Evolutionary conservation across 164 flowering plant species (phyloP), one percentile per base, ranked within the genome.

Genomic region (Stephania yunnanensis): DNA sequence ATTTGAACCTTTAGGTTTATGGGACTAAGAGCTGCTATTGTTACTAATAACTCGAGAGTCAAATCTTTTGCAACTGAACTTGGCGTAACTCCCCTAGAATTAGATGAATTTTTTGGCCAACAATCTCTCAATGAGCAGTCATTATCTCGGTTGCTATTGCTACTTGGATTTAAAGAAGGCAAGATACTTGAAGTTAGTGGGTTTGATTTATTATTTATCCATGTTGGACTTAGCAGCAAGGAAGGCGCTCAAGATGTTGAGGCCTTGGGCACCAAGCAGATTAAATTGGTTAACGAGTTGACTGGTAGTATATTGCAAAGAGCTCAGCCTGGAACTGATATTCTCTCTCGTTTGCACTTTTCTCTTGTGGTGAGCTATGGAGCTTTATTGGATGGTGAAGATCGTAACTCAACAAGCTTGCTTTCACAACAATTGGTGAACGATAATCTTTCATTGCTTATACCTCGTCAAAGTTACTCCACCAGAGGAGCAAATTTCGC

Each of bases 341-440:
- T 90, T 65, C 78, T 86, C 78, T 88, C 97, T 11, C 90, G 94
- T 63, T 82, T 94, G 74, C 95, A 90, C 80, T 77, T 92, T 25
- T 92, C 98, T 46, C 79, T 96, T 68, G 84, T 94, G 11, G 81
- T 94, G 93, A 84, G 99, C 83, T 94, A 88, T 77, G 97, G 95
- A 64, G 71, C 72, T 70, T 84, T 81, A 13, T 42, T 81, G 4
- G 81, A 79, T 52, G 76, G 76, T 69, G 89, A 86, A 68, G 78
- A 78, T 70, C 31, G 77, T 19, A 67, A 74, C 66, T 84, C 82
- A 6, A 84, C 85, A 20, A 74, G 81, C 74, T 70, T 72, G 76
- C 68, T 68, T 22, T 46, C 77, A 19, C 73, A 77, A 31, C 75
- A 73, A 69, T 85, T 76, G 46, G 76, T 52, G 19, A 76, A 83